Conservation (phyloP, 495 filamentous ascomycete genomes). For the Penicillium herquei region DNA sequence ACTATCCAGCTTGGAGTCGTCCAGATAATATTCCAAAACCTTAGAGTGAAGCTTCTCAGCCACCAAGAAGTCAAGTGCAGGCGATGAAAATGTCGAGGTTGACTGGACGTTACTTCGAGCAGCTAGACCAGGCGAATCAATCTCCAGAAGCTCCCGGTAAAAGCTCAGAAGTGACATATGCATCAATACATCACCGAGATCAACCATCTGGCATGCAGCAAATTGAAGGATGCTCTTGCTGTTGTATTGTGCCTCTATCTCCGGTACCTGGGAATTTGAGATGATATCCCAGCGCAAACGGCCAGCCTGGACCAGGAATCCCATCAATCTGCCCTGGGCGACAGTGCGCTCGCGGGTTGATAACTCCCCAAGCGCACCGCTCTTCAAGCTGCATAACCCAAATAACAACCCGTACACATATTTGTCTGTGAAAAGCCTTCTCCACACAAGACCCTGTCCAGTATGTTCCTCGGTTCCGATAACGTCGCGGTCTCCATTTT, state of each 20-base stretch:
- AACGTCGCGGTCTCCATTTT: conserved; percentile 45
- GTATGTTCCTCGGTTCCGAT: conserved; percentile 33
- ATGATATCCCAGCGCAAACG: conserved; percentile 62
- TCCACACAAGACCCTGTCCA: conserved; percentile 73
- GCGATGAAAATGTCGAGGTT: conserved; percentile 45
- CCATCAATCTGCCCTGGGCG: conserved; percentile 74
- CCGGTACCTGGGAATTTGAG: conserved; percentile 54
- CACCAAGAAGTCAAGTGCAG: conserved; percentile 56
- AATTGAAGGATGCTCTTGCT: conserved; percentile 68
- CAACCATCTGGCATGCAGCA: conserved; percentile 70
- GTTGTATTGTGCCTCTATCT: conserved; percentile 57
- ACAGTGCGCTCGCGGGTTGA: conserved; percentile 66
- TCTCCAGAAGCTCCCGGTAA: conserved; percentile 61
- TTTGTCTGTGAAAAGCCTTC: conserved; percentile 63
- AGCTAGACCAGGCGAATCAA: conserved; percentile 36
- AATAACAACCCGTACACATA: conserved; percentile 66
- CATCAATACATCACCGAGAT: conserved; percentile 73
- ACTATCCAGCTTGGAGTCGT: conserved; percentile 50
- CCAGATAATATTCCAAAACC: conserved; percentile 51
- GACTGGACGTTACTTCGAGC: conserved; percentile 34
- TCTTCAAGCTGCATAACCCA: conserved; percentile 54
- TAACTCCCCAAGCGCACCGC: conserved; percentile 38
- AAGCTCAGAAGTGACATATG: conserved; percentile 77
- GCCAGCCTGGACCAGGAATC: conserved; percentile 66
- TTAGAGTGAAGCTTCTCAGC: conserved; percentile 49